A percentile compares a stretch with the other conserved stretches of the same genome.
These are phyloP conservation scores for Cyberlindnera saturnus DNA, from an alignment of 805 yeast species.

Conservation along the genomic window DNA sequence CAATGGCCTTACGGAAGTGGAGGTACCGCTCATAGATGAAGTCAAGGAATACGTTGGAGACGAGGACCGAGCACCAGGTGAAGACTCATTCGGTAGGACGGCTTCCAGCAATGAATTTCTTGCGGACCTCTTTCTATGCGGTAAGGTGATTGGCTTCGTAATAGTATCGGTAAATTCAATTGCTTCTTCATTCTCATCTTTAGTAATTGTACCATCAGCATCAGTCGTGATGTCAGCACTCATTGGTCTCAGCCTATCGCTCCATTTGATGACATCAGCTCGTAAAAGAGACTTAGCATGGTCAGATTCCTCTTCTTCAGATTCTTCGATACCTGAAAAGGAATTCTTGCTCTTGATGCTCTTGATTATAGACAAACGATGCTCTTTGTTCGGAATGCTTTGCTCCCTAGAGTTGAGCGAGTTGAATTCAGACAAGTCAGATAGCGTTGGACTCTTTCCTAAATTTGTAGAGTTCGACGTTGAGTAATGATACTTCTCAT, in stretches of 20 bases:
- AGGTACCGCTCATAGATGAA: conserved; percentile 12
- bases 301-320: conserved; percentile 12
- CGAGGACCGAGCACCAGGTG: conserved; percentile 16
- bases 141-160: conserved; percentile 15
- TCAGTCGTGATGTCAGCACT: background rate
- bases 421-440: conserved; percentile 23
- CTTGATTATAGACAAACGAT: conserved; percentile 3
- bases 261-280: conserved; percentile 20
- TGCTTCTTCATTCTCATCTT: conserved; percentile 19
- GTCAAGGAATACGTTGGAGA: conserved; percentile 20
- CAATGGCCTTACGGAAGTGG: conserved; percentile 9
- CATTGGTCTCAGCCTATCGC: conserved; percentile 12
- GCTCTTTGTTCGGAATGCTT: background rate
- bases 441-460: conserved; percentile 23
- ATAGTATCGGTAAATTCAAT: conserved; percentile 13
- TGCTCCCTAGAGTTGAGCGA: conserved; percentile 11
- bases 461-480: conserved; percentile 23
- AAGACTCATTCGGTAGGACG: conserved; percentile 15
- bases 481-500: conserved; percentile 19
- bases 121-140: conserved; percentile 8
- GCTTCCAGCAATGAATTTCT: conserved; percentile 24
- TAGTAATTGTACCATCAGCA: background rate
- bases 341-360: conserved; percentile 1
- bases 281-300: conserved; percentile 8
- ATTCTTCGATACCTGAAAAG: conserved; percentile 16